phyloP scores from a whole-genome alignment of 257 asterid genomes.

The Ajuga chamaepitys region DNA sequence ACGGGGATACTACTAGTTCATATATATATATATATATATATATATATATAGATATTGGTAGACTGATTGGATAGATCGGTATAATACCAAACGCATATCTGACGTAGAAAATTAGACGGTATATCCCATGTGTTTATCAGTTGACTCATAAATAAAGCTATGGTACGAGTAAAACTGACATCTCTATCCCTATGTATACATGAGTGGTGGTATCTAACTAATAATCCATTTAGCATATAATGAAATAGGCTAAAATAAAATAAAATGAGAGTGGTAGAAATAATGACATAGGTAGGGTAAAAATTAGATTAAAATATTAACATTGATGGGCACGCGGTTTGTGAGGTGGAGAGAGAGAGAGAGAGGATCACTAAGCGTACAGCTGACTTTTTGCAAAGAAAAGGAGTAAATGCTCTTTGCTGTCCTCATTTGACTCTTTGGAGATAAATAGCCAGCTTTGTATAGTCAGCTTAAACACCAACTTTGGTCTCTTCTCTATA shows the following conservation, averaged over 20 bases:
- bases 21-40: too few species aligned
- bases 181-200: too few species aligned
- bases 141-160: too few species aligned
- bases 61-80: too few species aligned
- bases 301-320: constrained; percentile 25
- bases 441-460: constrained; percentile 10
- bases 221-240: not conserved
- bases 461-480: constrained; percentile 36
- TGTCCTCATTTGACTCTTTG: constrained; percentile 59
- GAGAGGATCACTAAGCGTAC: constrained; percentile 5
- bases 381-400: constrained; percentile 47
- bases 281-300: constrained; percentile 14
- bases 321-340: constrained; percentile 55
- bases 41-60: too few species aligned
- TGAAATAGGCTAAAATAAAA: too few species aligned
- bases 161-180: too few species aligned
- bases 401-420: constrained; percentile 60
- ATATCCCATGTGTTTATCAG: too few species aligned
- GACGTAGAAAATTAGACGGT: too few species aligned
- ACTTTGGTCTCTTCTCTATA: constrained; percentile 34
- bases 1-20: too few species aligned
- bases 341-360: constrained; percentile 8
- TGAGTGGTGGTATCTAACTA: not conserved
- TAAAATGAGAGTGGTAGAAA: not conserved
- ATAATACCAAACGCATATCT: too few species aligned